phyloP scores from a whole-genome alignment of 805 yeast genomes.

The Candida pseudofarinosa region DNA sequence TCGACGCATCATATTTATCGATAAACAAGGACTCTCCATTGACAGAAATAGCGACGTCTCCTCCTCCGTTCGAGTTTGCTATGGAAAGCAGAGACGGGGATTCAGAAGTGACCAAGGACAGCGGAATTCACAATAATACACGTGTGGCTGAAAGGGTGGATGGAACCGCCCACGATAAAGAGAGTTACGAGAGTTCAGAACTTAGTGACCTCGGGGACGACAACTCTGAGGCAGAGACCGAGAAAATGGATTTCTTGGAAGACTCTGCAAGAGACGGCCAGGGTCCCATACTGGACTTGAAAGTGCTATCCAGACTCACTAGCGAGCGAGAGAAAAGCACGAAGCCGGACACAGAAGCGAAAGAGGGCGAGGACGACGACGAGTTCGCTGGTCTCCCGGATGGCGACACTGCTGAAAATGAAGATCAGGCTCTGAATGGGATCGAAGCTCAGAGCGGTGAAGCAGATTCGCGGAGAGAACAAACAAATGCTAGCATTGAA shows the following conservation, averaged over 20 bases:
- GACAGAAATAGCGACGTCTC: constrained; percentile 39
- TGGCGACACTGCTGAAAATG: not conserved
- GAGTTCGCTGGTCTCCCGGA: constrained; percentile 10
- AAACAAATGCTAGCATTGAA: not conserved
- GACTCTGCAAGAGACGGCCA: constrained; percentile 18
- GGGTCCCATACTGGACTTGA: constrained; percentile 31
- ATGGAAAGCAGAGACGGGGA: constrained; percentile 7
- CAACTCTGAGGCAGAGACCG: constrained; percentile 88
- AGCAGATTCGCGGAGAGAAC: not conserved
- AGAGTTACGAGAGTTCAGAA: constrained; percentile 38
- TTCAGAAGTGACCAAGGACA: not conserved
- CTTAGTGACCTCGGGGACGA: constrained; percentile 53
- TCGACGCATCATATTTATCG: constrained; percentile 6
- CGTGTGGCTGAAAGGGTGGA: not conserved
- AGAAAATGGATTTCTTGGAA: constrained; percentile 59
- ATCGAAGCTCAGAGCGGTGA: constrained; percentile 1
- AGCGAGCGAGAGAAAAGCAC: constrained; percentile 27
- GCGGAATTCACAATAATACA: not conserved
- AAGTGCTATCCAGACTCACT: constrained; percentile 39
- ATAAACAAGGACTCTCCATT: constrained; percentile 33
- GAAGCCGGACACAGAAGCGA: not conserved
- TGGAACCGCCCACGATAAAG: constrained; percentile 6
- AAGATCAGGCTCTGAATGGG: constrained; percentile 13
- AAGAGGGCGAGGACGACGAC: constrained; percentile 27
- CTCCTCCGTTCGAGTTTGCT: constrained; percentile 31